Conservation (phyloP, 257 asterid species). For the Nicotiana sylvestris region DNA sequence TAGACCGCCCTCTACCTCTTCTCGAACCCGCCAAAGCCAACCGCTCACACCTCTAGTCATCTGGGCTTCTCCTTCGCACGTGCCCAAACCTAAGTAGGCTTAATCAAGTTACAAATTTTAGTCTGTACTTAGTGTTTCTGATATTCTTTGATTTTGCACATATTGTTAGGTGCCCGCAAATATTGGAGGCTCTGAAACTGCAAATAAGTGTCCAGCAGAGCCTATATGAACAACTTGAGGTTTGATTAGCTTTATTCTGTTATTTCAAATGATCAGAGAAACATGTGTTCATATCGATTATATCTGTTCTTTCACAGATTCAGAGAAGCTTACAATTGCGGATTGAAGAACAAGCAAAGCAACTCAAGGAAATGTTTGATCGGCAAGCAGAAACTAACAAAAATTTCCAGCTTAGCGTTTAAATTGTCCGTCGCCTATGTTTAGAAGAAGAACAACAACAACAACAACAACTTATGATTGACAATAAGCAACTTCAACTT, state of each 20-base stretch:
- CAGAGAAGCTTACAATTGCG: constrained; percentile 36
- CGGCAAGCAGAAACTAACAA: constrained; percentile 16
- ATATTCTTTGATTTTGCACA: not conserved
- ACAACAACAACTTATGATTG: too few relatives aligned
- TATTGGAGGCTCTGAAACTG: constrained; percentile 33
- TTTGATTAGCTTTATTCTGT: not conserved
- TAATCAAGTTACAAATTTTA: too few relatives aligned
- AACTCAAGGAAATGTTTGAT: constrained; percentile 32
- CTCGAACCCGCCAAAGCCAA: too few relatives aligned
- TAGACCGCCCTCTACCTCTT: too few relatives aligned
- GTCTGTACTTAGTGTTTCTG: not conserved
- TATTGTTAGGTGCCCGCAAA: constrained; percentile 24
- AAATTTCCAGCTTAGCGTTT: not conserved
- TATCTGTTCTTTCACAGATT: constrained; percentile 15
- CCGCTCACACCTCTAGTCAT: too few relatives aligned
- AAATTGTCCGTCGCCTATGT: not conserved
- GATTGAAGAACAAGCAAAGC: constrained; percentile 47
- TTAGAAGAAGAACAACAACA: too few relatives aligned
- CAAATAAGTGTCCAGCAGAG: constrained; percentile 34
- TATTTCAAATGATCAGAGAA: not conserved
- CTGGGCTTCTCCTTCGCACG: too few relatives aligned
- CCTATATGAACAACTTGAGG: constrained; percentile 39
- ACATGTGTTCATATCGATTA: not conserved
- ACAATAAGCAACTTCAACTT: not conserved
- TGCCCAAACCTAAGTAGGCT: too few relatives aligned